Percentiles rank a stretch among this genome's conserved stretches.
These are phyloP conservation scores for Acorus gramineus DNA, from an alignment of 106 monocot genomes.

Conservation along the genomic window DNA sequence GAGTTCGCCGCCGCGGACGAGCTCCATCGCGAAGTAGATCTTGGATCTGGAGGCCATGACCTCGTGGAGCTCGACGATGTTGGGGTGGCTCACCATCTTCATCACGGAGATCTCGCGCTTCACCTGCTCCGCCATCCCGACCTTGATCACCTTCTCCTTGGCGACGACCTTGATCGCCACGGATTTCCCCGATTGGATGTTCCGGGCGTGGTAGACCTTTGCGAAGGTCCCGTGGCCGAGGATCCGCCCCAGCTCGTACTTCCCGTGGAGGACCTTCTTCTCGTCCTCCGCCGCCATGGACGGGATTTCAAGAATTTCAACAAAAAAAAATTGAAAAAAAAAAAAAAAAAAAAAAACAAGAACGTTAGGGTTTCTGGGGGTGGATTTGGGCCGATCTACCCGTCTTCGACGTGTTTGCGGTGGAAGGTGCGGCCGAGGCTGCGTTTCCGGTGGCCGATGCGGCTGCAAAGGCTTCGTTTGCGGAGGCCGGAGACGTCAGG, in stretches of 20 bases:
- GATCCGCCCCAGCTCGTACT: conserved; percentile 67
- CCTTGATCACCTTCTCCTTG: conserved; percentile 50
- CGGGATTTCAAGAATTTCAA: neutral
- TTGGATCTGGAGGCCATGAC: conserved; percentile 55
- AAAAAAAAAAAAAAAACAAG: neutral
- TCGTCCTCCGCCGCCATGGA: neutral
- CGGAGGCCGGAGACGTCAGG: too few relatives aligned
- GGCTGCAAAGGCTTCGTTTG: too few relatives aligned
- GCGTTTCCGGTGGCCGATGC: conserved; percentile 11
- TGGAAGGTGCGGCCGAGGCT: conserved; percentile 35
- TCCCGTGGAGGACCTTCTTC: conserved; percentile 36
- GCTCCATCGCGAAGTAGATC: conserved; percentile 67
- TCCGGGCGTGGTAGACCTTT: conserved; percentile 46
- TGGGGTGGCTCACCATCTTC: conserved; percentile 63
- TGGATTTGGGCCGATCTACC: conserved; percentile 10
- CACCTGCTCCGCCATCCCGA: conserved; percentile 56
- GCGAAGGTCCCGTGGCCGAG: conserved; percentile 54
- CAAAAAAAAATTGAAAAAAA: neutral
- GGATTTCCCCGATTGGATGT: conserved; percentile 16
- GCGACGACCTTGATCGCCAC: conserved; percentile 64
- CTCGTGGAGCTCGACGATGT: conserved; percentile 66
- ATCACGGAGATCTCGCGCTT: conserved; percentile 68
- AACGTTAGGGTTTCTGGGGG: neutral
- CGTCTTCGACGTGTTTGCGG: conserved; percentile 69
- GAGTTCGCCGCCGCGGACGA: conserved; percentile 62